Base-by-base conservation (phyloP, 108 stramenopile genomes). In the Fragilariopsis cylindrus region DNA sequence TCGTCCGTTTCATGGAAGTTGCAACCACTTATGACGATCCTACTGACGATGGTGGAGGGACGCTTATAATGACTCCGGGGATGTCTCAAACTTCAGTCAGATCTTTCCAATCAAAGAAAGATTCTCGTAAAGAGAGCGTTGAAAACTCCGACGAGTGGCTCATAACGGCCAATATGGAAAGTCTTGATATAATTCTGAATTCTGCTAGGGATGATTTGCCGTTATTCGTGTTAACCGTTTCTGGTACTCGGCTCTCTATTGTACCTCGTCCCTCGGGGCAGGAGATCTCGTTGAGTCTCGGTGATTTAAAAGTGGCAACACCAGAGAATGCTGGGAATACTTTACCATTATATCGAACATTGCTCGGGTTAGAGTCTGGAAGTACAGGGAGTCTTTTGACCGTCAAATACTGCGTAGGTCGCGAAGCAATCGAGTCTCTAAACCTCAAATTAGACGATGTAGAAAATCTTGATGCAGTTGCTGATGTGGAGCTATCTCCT, bases 131-230 rank as follows among this genome's bases (percentile, higher is more conserved):
- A 48, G 30, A 63, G 60, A 15, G 55, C 39, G 13, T 18, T 13
- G 47, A 42, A 18, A 54, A 21, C 2, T n/a, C 54, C 3, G 60
- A 49, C 7, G 40, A 21, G 21, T 41, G 89, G 60, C 75, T 84
- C 46, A 75, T 92, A n/a, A 83, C 75, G 7, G 90, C 91, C 7
- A 52, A 80, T 57, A 92, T 94, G 93, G 71, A 90, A 56, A 74
- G 69, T 47, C 80, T 95, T 67, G 81, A 88, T 57, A 80, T 95
- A 54, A 75, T 67, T 53, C 70, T 95, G 55, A 90, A 89, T 75
- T 91, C 91, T 39, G 89, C 89, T 0, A 76, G 75, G 55, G 94
- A 95, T 64, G 94, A 93, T 57, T 75, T 89, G 16, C 94, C 94
- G 5, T 70, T 95, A 1, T 95, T 87, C 71, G 75, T 74, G 2